Evolutionary conservation across 2,329 filamentous ascomycete genomes (phyloP), one percentile per base, ranked within the genome.

Genomic region (Ascochyta clinopodiicola): DNA sequence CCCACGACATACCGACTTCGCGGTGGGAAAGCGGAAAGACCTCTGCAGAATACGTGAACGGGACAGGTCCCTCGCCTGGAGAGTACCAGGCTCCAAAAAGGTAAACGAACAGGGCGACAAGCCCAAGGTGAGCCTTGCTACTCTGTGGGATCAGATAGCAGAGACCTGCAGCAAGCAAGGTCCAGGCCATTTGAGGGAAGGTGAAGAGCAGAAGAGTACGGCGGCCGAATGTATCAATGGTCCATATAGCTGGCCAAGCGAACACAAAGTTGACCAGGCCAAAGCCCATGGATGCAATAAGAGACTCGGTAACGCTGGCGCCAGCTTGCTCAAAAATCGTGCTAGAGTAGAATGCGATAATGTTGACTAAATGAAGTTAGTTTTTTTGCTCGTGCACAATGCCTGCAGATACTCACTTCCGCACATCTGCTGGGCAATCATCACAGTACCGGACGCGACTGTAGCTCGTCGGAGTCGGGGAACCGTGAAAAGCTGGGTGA

Each of bases 381-480:
- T n/a, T 4, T 4, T 10, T 15, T 31, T 7, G 7, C n/a, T 10
- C 37, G 17, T 15, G 17, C 15, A 19, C 12, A 24, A 2, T 13
- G 15, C n/a, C 15, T 17, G 5, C 8, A 15, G 15, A 3, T 21
- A 45, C 60, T 29, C 47, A 62, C 58, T 63, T 31, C 84, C 84
- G 55, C 82, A 84, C 75, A 86, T 80, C 66, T 86, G 84, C 69
- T 87, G 84, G 0, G 78, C 77, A 63, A 86, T 85, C 90, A 95
- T 95, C 63, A 94, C 90, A 1, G 85, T 85, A 62, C 86, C 89
- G 1, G 90, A 88, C 8, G 90, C 91, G 27, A 89, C 80, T 6
- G 87, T 92, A 4, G 91, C 91, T 19, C 88, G 82, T 17, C 88
- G 83, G 9, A 89, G 79, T 42, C 88, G 83, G 1, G 88, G 86